phyloP scores from a whole-genome alignment of 257 asterid species.

The Schizonepeta tenuifolia region DNA sequence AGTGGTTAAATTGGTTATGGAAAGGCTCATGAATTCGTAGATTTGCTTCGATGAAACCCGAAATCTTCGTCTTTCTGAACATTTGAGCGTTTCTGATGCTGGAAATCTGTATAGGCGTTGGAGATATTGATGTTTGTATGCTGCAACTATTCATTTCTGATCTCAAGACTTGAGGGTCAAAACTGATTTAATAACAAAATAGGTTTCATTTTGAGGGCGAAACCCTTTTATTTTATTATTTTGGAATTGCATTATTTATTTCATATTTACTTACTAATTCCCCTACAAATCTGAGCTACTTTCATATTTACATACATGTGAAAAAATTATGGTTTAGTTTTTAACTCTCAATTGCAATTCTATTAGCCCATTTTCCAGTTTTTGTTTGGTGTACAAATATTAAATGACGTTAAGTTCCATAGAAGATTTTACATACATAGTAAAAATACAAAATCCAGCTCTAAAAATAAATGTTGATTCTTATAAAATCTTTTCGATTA shows the following conservation, averaged over 20 bases:
- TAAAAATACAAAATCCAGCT: too few relatives aligned
- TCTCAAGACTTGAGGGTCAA: background rate
- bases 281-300: background rate
- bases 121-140: background rate
- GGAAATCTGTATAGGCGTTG: background rate
- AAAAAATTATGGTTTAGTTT: too few relatives aligned
- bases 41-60: background rate
- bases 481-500: too few relatives aligned
- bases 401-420: too few relatives aligned
- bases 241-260: background rate
- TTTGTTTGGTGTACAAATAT: background rate
- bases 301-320: background rate
- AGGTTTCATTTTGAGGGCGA: background rate
- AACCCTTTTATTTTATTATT: too few relatives aligned
- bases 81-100: background rate
- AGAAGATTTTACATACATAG: too few relatives aligned
- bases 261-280: background rate
- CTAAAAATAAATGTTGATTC: too few relatives aligned
- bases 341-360: background rate
- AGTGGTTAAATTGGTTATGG: constrained; percentile 78
- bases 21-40: constrained; percentile 72
- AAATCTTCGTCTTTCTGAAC: background rate
- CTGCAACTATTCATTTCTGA: background rate
- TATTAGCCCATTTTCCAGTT: background rate
- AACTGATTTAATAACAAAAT: background rate